phyloP scores from a whole-genome alignment of 805 yeast species.

The Yamadazyma philogaea region DNA sequence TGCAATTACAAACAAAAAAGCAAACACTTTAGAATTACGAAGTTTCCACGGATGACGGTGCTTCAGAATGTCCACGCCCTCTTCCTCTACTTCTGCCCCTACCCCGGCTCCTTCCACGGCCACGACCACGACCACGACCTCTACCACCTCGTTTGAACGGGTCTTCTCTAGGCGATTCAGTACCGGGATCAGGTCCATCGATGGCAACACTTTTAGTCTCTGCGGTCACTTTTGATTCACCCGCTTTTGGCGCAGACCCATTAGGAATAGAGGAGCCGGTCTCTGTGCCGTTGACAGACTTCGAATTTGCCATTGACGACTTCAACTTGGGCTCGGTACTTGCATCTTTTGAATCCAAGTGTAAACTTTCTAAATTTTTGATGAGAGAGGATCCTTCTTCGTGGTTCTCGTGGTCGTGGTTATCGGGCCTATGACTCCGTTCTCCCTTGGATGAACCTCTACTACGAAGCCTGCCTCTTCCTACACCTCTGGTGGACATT shows the following conservation, averaged over 20 bases:
- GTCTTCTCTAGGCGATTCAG: not conserved
- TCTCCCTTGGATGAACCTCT: slow-evolving; percentile 12
- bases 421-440: not conserved
- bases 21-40: slow-evolving; percentile 12
- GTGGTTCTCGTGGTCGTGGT: not conserved
- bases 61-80: slow-evolving; percentile 16
- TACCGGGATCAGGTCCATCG: not conserved
- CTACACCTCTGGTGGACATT: not conserved
- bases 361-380: no score
- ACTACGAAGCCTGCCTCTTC: slow-evolving; percentile 13
- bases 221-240: no score
- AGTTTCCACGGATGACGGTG: not conserved
- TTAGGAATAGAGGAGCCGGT: no score
- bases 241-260: no score
- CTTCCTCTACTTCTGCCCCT: slow-evolving; percentile 16
- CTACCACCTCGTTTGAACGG: slow-evolving; percentile 6
- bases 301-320: no score
- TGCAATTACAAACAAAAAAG: slow-evolving; percentile 4
- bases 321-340: no score
- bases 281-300: no score
- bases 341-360: no score
- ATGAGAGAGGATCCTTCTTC: no score
- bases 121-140: not conserved
- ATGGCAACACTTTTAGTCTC: no score
- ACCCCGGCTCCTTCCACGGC: slow-evolving; percentile 1